Conservation (phyloP, 1,284 basidiomycete genomes). For the Bjerkandera adusta region DNA sequence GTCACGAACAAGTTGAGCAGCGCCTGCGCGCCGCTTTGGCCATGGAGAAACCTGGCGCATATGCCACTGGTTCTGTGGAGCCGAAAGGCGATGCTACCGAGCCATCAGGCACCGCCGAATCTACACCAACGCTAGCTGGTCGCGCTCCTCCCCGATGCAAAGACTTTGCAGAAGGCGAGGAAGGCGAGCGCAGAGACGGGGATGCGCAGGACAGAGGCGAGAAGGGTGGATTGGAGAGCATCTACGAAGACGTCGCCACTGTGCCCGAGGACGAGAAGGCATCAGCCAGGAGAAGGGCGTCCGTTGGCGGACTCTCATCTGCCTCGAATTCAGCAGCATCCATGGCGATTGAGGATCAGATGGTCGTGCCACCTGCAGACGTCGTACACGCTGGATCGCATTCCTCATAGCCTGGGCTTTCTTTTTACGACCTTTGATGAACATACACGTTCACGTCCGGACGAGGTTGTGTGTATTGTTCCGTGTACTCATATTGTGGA, state of each 20-base stretch:
- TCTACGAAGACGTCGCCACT: slow-evolving; percentile 3
- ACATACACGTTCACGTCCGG: neutral
- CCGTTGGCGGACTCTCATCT: neutral
- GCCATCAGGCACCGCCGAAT: slow-evolving; percentile 5
- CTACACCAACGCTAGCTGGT: slow-evolving; percentile 10
- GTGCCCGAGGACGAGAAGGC: neutral
- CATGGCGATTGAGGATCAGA: slow-evolving; percentile 33
- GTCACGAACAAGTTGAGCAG: slow-evolving; percentile 70
- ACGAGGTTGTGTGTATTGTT: neutral
- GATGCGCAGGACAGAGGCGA: neutral
- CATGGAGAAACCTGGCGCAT: slow-evolving; percentile 27
- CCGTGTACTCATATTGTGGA: neutral
- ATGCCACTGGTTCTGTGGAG: neutral
- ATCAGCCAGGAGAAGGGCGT: neutral
- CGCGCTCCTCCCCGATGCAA: slow-evolving; percentile 9
- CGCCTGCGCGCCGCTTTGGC: slow-evolving; percentile 69
- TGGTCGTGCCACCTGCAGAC: slow-evolving; percentile 30
- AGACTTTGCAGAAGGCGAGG: slow-evolving; percentile 11
- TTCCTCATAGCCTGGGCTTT: too few relatives aligned
- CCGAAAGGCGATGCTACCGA: neutral
- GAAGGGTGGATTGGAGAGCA: neutral
- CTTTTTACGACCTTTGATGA: neutral
- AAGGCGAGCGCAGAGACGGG: slow-evolving; percentile 4
- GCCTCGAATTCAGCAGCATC: slow-evolving; percentile 1
- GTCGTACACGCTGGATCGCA: too few relatives aligned